Percentiles rank a stretch among this genome's conserved stretches.
Evolutionary conservation across 2,329 filamentous ascomycete genomes (phyloP).

Genomic region (Aspergillus sp.): DNA sequence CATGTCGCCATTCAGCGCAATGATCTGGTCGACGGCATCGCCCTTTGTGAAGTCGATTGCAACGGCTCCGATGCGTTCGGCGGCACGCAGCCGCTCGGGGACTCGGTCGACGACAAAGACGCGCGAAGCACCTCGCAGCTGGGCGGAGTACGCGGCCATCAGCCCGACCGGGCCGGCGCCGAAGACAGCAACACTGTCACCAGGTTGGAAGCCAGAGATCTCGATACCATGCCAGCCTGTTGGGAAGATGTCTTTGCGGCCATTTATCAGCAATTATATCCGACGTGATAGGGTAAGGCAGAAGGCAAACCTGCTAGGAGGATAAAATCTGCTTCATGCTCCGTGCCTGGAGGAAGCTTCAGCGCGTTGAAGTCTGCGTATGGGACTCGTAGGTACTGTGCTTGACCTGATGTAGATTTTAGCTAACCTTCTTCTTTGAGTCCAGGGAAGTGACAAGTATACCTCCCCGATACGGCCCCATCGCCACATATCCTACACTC

Average conservation of each 20-base stretch:
- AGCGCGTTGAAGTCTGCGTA: slow-evolving; percentile 71
- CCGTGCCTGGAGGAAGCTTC: slow-evolving; percentile 63
- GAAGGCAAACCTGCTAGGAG: slow-evolving; percentile 44
- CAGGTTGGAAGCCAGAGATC: slow-evolving; percentile 62
- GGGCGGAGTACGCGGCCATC: slow-evolving; percentile 68
- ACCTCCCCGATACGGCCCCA: slow-evolving; percentile 54
- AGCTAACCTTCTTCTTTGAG: not conserved
- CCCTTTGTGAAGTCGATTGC: slow-evolving; percentile 65
- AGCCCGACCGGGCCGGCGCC: slow-evolving; percentile 68
- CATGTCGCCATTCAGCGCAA: slow-evolving; percentile 62
- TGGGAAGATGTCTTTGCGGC: slow-evolving; percentile 25
- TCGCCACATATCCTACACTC: slow-evolving; percentile 50
- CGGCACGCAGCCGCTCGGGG: slow-evolving; percentile 61
- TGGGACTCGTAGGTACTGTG: slow-evolving; percentile 67
- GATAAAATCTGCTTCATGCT: slow-evolving; percentile 61
- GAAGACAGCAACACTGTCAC: slow-evolving; percentile 67
- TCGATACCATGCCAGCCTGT: slow-evolving; percentile 36
- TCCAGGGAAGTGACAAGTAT: not conserved
- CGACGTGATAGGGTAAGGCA: not conserved
- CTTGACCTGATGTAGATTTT: slow-evolving; percentile 46
- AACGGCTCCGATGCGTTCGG: slow-evolving; percentile 65
- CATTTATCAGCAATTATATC: not conserved
- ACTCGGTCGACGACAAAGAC: slow-evolving; percentile 69
- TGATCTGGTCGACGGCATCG: slow-evolving; percentile 62
- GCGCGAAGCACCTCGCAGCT: slow-evolving; percentile 63